These are phyloP conservation scores for Raddia guianensis DNA, from an alignment of 176 grass and related monocot genomes.

Conservation along the genomic window DNA sequence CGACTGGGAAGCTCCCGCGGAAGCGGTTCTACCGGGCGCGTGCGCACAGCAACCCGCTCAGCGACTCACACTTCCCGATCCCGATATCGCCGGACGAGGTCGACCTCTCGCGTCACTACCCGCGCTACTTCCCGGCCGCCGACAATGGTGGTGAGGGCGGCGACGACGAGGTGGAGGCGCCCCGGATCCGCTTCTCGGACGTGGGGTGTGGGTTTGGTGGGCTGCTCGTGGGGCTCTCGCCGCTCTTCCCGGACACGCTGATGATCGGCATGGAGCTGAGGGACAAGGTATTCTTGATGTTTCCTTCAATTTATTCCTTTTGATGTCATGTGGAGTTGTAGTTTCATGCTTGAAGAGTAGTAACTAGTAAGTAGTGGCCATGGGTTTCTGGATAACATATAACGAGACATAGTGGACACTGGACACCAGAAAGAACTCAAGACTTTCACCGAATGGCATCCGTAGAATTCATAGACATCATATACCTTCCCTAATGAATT, in stretches of 20 bases:
- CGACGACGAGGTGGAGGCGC: background rate
- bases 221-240: constrained; percentile 73
- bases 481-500: background rate
- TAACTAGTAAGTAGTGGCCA: background rate
- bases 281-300: constrained; percentile 63
- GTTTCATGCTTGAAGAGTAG: background rate
- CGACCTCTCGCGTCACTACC: constrained; percentile 72
- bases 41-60: constrained; percentile 91
- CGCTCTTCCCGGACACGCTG: constrained; percentile 74
- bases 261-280: constrained; percentile 98
- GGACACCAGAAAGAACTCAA: background rate
- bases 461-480: background rate
- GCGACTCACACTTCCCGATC: constrained; percentile 93
- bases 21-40: constrained; percentile 86
- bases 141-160: background rate
- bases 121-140: constrained; percentile 48
- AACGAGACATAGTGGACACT: background rate
- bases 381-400: background rate
- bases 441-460: background rate
- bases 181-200: constrained; percentile 68
- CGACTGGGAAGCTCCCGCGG: constrained; percentile 57
- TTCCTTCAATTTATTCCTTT: background rate
- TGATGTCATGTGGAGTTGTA: background rate
- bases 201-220: constrained; percentile 81
- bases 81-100: constrained; percentile 69